phyloP scores from a whole-genome alignment of 2,329 filamentous ascomycete species.

The Fusarium humuli region DNA sequence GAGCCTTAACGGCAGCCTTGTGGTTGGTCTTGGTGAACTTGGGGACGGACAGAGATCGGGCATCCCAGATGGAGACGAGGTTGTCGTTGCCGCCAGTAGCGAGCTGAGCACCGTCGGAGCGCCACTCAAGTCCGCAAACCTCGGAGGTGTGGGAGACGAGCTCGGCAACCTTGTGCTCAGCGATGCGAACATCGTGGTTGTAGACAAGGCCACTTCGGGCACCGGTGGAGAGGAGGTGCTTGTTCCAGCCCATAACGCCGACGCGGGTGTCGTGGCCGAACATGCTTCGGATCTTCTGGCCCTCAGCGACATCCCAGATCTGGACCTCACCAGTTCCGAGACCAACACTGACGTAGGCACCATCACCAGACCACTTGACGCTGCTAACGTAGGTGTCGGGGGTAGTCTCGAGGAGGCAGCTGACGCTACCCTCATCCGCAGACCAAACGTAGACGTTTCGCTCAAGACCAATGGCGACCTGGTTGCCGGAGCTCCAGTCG shows the following conservation, averaged over 20 bases:
- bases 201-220: conserved; percentile 94
- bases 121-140: conserved; percentile 98
- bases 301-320: conserved; percentile 98
- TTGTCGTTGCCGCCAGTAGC: conserved; percentile 99
- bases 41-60: conserved; percentile 88
- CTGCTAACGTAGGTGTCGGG: conserved; percentile 97
- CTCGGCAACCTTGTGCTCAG: conserved; percentile 97
- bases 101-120: conserved; percentile 93
- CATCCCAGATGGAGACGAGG: conserved; percentile 98
- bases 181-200: conserved; percentile 98
- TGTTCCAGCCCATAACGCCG: conserved; percentile 99
- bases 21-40: conserved; percentile 99
- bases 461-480: conserved; percentile 97
- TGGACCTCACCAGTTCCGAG: conserved; percentile 96
- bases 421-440: conserved; percentile 90
- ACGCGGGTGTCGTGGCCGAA: conserved; percentile 96
- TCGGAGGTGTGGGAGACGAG: conserved; percentile 97
- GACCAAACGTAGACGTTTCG: conserved; percentile 99
- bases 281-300: conserved; percentile 97
- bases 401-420: conserved; percentile 86
- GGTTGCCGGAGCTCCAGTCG: conserved; percentile 98
- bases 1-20: conserved; percentile 97
- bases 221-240: conserved; percentile 95
- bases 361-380: conserved; percentile 98
- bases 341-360: conserved; percentile 94